Percentiles rank a stretch among this genome's conserved stretches.
phyloP scores from a whole-genome alignment of 106 monocot genomes.

The Platanthera zijinensis region DNA sequence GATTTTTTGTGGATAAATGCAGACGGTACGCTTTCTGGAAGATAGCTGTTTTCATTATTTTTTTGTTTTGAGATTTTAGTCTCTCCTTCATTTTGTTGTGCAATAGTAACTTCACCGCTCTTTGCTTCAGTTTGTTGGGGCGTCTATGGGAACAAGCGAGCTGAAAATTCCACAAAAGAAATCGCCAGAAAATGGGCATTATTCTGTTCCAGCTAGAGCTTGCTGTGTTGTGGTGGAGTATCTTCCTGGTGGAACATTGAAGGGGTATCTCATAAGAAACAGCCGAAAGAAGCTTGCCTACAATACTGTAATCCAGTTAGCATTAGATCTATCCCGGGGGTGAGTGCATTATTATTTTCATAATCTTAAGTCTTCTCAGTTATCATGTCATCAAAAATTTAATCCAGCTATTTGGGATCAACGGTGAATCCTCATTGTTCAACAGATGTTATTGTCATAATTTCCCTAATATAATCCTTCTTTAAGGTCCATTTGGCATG shows the following conservation, averaged over 20 bases:
- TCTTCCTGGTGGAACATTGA: slow-evolving; percentile 59
- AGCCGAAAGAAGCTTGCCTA: slow-evolving; percentile 46
- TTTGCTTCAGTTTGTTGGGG: slow-evolving; percentile 30
- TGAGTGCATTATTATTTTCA: slow-evolving; percentile 9
- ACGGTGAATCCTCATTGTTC: too few species aligned
- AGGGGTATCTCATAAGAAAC: slow-evolving; percentile 50
- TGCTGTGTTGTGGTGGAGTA: slow-evolving; percentile 70
- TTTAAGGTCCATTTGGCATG: too few species aligned
- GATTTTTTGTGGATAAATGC: background rate
- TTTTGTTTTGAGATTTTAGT: background rate
- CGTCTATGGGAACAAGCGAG: slow-evolving; percentile 36
- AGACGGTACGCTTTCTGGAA: background rate
- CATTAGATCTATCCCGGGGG: slow-evolving; percentile 73
- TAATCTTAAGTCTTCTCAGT: background rate
- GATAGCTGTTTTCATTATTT: background rate
- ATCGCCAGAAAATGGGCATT: slow-evolving; percentile 15
- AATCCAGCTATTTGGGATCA: too few species aligned
- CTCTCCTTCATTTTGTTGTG: background rate
- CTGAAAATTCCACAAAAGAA: slow-evolving; percentile 56
- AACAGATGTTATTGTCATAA: too few species aligned
- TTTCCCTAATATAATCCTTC: too few species aligned
- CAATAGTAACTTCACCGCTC: background rate
- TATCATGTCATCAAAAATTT: background rate
- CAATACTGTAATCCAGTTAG: slow-evolving; percentile 53
- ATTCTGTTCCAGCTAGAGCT: slow-evolving; percentile 20